Base-by-base conservation (phyloP, 2,329 filamentous ascomycete species). In the Microdochium nivale region DNA sequence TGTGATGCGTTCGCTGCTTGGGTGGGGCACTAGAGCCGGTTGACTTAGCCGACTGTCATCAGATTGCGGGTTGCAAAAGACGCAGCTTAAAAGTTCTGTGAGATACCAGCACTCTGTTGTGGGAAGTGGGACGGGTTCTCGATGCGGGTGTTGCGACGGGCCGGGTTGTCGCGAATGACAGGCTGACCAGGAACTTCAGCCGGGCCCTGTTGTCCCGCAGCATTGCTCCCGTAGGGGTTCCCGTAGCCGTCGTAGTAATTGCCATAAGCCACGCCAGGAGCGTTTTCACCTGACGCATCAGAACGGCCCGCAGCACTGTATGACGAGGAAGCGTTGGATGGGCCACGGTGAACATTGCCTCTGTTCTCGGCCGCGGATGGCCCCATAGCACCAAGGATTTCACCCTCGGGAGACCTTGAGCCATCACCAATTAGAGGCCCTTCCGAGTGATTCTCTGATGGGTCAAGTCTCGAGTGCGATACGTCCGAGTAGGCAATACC, bases 321-420 rank as follows among this genome's bases (percentile, higher is more conserved):
- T 1, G 89, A 91, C 0, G 94, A 97, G 0, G 94, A 99, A 5
- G 94, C 94, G 63, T 97, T 97, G 5, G 92, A 97, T 2, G 90
- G 85, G 1, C 94, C 94, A 51, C 94, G 87, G 58, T 87, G 88
- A 33, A 97, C 87, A 58, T 89, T 88, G 25, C 71, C 75, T 50
- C 82, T 78, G 67, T 87, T 86, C 55, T 81, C 79, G 52, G 80
- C 77, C 25, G 86, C 78, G 14, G 81, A 77, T 13, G 88, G 87
- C 2, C 89, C 90, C 70, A 96, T 85, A 43, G 86, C 88, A 49
- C 87, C 90, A 35, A 96, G 79, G 47, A 89, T 88, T 65, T 95
- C 90, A 49, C 86, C 86, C 60, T 92, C 88, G n/a, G 78, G 80
- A 2, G 79, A 79, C 43, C 73, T 73, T 14, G 74, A 68, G 25